These are phyloP conservation scores for Picea abies DNA, from an alignment of 83 land plant genomes.

Conservation along the genomic window DNA sequence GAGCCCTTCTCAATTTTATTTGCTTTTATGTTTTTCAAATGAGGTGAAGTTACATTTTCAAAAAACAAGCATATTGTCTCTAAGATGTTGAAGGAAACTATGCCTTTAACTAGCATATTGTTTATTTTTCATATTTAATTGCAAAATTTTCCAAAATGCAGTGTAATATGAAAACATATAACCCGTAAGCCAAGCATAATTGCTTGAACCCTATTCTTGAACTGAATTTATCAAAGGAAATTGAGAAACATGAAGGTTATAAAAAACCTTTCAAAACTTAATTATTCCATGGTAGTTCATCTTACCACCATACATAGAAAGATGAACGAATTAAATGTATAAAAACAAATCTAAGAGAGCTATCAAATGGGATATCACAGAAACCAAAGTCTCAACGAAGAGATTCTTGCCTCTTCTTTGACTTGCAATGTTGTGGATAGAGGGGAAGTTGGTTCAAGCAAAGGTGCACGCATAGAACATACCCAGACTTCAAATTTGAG, in stretches of 20 bases:
- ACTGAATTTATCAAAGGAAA: not conserved
- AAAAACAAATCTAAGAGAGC: not conserved
- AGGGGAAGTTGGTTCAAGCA: not conserved
- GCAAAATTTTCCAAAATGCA: not conserved
- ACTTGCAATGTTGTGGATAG: not conserved
- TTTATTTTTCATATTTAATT: too few relatives aligned
- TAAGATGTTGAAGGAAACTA: too few relatives aligned
- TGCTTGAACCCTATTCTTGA: not conserved
- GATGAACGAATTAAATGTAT: not conserved
- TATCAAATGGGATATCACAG: not conserved
- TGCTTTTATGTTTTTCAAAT: too few relatives aligned
- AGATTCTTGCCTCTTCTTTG: not conserved
- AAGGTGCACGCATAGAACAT: not conserved
- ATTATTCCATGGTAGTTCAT: not conserved
- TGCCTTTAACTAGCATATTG: too few relatives aligned
- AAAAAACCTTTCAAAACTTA: not conserved
- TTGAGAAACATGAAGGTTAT: not conserved
- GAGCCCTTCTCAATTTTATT: too few relatives aligned
- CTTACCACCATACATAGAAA: slow-evolving; percentile 4
- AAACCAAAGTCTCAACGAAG: not conserved
- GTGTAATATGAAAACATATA: not conserved
- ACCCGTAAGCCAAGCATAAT: not conserved
- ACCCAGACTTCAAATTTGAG: not conserved
- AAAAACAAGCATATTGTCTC: too few relatives aligned
- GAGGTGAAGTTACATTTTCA: too few relatives aligned